These are phyloP conservation scores for Metschnikowia continentalis DNA, from an alignment of 805 yeast species.

Conservation along the genomic window DNA sequence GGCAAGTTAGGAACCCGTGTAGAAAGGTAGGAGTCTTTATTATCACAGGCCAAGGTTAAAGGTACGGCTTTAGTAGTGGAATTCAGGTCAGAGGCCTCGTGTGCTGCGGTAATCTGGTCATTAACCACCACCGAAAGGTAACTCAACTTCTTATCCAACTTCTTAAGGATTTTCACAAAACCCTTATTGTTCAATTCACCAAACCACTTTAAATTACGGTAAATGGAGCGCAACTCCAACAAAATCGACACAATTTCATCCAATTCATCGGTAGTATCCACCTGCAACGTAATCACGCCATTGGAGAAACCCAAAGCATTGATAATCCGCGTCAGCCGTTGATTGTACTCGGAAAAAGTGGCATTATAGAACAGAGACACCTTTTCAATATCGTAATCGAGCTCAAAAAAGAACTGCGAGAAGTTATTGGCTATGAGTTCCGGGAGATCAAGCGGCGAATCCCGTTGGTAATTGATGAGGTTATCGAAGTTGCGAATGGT, in stretches of 20 bases:
- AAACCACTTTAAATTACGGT: conserved; percentile 87
- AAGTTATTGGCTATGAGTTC: conserved; percentile 42
- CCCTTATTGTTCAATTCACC: conserved; percentile 92
- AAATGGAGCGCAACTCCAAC: conserved; percentile 68
- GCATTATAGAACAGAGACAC: conserved; percentile 76
- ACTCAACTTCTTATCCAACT: conserved; percentile 72
- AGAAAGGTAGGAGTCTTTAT: conserved; percentile 42
- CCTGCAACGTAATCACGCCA: conserved; percentile 24
- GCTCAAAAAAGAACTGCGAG: conserved; percentile 67
- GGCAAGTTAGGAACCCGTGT: conserved; percentile 71
- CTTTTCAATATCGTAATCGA: conserved; percentile 76
- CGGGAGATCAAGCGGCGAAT: conserved; percentile 21
- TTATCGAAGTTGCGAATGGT: conserved; percentile 62
- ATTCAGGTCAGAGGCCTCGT: conserved; percentile 2
- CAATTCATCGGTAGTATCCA: conserved; percentile 38
- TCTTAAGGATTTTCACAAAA: conserved; percentile 81
- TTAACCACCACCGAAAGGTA: conserved; percentile 22
- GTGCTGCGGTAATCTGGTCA: conserved; percentile 14
- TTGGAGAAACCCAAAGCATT: conserved; percentile 31
- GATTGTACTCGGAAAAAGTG: conserved; percentile 68
- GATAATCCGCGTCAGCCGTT: conserved; percentile 52
- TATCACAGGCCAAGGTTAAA: conserved; percentile 26
- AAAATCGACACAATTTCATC: conserved; percentile 49
- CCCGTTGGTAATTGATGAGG: conserved; percentile 33
- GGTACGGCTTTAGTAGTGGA: conserved; percentile 3